Base-by-base conservation (phyloP, 768 basidiomycete species). In the Thelephora aurantiotincta region DNA sequence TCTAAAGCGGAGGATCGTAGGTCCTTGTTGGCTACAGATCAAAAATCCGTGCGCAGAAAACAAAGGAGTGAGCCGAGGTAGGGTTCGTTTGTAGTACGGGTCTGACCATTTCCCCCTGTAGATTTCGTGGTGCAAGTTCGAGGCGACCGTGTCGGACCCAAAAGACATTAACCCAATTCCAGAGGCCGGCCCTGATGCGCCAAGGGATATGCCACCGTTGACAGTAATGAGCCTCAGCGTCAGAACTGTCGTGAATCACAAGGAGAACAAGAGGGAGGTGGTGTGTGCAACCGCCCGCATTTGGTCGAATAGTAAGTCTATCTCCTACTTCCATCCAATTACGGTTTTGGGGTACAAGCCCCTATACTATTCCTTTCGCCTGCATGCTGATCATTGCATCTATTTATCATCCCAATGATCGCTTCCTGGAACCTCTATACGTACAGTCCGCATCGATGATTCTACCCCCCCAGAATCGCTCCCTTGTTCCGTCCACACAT, bases 91-190 rank as follows among this genome's bases (percentile, higher is more conserved):
- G 23, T 23, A 6, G 1, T 3, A n/a, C 35, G 19, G 48, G 33
- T 37, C 14, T 30, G 43, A n/a, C 50, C 35, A 35, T 45, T 26
- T 26, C 48, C 48, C 5, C 30, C 30, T 38, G 6, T 51, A 97
- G 94, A 74, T 89, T 30, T 94, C 96, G 1, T 99, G 96, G 96
- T 97, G 93, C 58, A 93, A 93, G 64, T 67, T 97, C 11, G 94
- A 99, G 65, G 83, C 77, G 14, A 79, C 77, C 0, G 84, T 91
- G 5, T 62, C 74, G 6, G 75, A 92, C 55, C 92, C 93, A 1
- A 94, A 96, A 56, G 80, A 88, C 54, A 76, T 99, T 62, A 85
- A 79, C 50, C 87, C 90, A 0, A 78, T 93, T 60, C 57, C 76
- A 0, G 87, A 93, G 45, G 71, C 73, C 3, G 87, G 93, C 55